phyloP scores from a whole-genome alignment of 768 basidiomycete genomes.

The Russula ochroleuca region DNA sequence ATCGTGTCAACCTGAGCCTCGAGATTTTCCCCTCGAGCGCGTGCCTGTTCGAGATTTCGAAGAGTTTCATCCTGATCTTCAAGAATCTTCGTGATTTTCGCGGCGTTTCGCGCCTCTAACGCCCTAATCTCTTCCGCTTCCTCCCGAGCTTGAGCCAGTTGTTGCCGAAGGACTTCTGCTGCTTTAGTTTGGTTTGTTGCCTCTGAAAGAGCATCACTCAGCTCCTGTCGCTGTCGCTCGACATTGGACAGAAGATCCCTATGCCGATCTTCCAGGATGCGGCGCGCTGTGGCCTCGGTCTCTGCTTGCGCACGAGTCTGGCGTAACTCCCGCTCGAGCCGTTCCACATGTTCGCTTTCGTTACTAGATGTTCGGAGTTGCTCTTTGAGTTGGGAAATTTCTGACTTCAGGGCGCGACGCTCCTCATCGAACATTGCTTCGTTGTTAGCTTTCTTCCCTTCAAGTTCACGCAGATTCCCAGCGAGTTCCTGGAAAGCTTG shows the following conservation, averaged over 20 bases:
- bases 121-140: slow-evolving; percentile 67
- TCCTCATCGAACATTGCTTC: slow-evolving; percentile 59
- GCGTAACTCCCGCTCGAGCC: slow-evolving; percentile 60
- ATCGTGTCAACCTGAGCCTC: slow-evolving; percentile 70
- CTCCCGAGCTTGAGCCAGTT: slow-evolving; percentile 53
- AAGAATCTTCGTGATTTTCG: slow-evolving; percentile 59
- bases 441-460: slow-evolving; percentile 53
- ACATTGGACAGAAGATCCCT: slow-evolving; percentile 51
- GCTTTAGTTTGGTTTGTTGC: slow-evolving; percentile 60
- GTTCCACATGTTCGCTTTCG: slow-evolving; percentile 52
- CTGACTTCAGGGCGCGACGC: slow-evolving; percentile 49
- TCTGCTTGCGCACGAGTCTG: slow-evolving; percentile 61
- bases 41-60: slow-evolving; percentile 69
- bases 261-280: slow-evolving; percentile 63
- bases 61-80: slow-evolving; percentile 74
- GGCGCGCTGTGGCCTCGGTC: slow-evolving; percentile 54
- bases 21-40: slow-evolving; percentile 66
- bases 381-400: slow-evolving; percentile 51
- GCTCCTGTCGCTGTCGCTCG: slow-evolving; percentile 50
- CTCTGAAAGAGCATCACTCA: slow-evolving; percentile 57
- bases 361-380: slow-evolving; percentile 41
- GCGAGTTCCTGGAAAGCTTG: slow-evolving; percentile 68
- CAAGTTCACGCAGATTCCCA: slow-evolving; percentile 57
- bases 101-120: slow-evolving; percentile 59
- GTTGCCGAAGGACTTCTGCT: slow-evolving; percentile 57